These are phyloP conservation scores for Dactylellina haptotyla DNA, from an alignment of 2,329 filamentous ascomycete genomes.

Conservation along the genomic window DNA sequence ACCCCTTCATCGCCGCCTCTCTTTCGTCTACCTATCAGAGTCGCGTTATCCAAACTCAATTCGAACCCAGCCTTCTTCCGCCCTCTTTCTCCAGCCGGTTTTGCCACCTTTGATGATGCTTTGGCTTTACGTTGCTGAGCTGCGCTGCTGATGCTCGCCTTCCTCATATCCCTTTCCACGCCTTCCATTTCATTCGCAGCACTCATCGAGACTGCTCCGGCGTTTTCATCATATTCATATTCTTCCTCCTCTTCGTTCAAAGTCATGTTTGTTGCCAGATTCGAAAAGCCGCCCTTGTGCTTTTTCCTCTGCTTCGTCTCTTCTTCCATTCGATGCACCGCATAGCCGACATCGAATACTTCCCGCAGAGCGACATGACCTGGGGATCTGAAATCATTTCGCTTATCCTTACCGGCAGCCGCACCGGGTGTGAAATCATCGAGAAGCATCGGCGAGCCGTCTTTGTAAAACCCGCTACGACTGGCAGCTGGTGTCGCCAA, in stretches of 20 bases:
- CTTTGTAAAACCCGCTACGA: conserved; percentile 68
- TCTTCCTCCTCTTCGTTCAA: conserved; percentile 72
- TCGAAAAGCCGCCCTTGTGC: conserved; percentile 76
- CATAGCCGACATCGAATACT: conserved; percentile 98
- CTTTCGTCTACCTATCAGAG: conserved; percentile 78
- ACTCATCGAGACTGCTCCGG: conserved; percentile 69
- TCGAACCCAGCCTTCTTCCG: conserved; percentile 86
- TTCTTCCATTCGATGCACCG: conserved; percentile 95
- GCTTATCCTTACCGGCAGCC: conserved; percentile 68
- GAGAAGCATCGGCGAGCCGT: conserved; percentile 62
- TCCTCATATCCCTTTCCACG: conserved; percentile 87
- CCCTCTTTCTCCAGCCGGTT: conserved; percentile 77
- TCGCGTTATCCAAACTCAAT: conserved; percentile 89
- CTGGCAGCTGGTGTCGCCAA: conserved; percentile 72
- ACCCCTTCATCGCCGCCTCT: conserved; percentile 60
- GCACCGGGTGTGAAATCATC: conserved; percentile 67
- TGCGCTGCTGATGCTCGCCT: conserved; percentile 73
- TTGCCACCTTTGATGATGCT: conserved; percentile 66
- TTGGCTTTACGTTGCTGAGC: conserved; percentile 62
- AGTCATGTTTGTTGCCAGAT: conserved; percentile 73
- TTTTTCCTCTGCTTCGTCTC: conserved; percentile 92
- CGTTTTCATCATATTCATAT: conserved; percentile 71
- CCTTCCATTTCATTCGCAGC: conserved; percentile 67
- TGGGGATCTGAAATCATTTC: conserved; percentile 92
- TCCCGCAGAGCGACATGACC: conserved; percentile 95